Percentiles rank a stretch among this genome's conserved stretches.
Evolutionary conservation across 75 land plant species (phyloP).

Genomic region (Isoetes taiwanensis): DNA sequence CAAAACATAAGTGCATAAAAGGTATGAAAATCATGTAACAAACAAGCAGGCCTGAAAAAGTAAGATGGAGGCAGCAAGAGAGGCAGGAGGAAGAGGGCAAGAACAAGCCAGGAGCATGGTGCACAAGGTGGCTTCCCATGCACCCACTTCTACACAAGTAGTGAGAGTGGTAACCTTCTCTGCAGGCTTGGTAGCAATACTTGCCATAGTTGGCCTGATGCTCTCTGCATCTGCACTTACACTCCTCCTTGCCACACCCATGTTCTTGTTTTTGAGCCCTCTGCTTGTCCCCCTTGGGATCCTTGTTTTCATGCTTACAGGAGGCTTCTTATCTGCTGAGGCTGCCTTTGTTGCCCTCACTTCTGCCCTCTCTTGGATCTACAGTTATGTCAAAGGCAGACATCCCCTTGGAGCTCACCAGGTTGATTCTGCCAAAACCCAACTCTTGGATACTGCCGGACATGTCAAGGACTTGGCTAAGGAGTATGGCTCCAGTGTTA

Average conservation of each 20-base stretch:
- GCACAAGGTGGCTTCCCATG: neutral
- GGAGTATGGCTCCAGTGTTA: too few relatives aligned
- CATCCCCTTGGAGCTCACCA: neutral
- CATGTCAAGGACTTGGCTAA: neutral
- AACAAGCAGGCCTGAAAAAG: too few relatives aligned
- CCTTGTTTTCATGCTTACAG: neutral
- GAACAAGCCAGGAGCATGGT: neutral
- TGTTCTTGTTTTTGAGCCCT: constrained; percentile 3
- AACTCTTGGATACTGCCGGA: neutral
- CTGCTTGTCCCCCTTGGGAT: neutral
- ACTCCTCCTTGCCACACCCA: neutral
- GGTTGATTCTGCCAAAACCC: neutral
- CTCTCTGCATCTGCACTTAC: neutral
- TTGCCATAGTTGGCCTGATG: neutral
- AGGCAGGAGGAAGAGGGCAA: neutral
- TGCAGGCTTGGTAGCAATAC: too few relatives aligned
- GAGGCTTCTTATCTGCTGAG: neutral
- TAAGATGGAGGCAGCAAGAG: neutral
- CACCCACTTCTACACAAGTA: neutral
- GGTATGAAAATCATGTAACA: too few relatives aligned
- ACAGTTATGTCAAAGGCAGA: neutral
- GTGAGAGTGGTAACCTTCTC: neutral
- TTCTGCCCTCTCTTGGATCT: neutral
- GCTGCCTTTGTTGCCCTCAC: neutral
- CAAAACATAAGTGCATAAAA: too few relatives aligned